Base-by-base conservation (phyloP, 2,329 filamentous ascomycete genomes). In the Scedosporium boydii region DNA sequence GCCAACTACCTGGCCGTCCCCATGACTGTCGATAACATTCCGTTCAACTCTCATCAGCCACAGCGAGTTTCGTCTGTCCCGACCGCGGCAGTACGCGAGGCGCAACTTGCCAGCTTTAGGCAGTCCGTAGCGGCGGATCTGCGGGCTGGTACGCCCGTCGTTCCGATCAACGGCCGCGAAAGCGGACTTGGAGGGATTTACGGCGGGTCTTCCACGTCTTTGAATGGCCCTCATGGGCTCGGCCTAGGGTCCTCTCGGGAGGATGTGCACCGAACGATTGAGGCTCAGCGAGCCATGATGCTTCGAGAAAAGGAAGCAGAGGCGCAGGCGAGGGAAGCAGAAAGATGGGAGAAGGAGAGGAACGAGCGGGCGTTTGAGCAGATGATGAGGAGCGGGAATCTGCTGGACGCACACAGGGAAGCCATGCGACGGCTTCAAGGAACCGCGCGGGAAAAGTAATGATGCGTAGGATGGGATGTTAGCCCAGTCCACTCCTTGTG, bases 331-430 rank as follows among this genome's bases (percentile, higher is more conserved):
- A 80, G 81, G 60, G 83, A 87, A 70, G 77, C 81, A 68, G 82
- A 86, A 67, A 79, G 80, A 62, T 75, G 78, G 51, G 83, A 82
- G 58, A 82, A 81, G 66, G 80, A 85, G 65, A 78, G 82, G 61
- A 78, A 80, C 5, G 85, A 90, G 14, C 82, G 82, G 59, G 80
- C 81, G 44, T 86, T 91, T 68, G 88, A 91, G 66, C 85, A 88
- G 72, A 82, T 85, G 66, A 95, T 96, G 89, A 81, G 90, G 61
- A 86, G 84, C 16, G 87, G 87, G 0, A 85, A 89, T 66, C 83
- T 96, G 78, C 78, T 89, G 60, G 88, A 90, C 56, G 82, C 87
- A 23, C 93, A 97, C 72, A 82, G 88, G 21, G 88, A 93, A 66
- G 90, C 88, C 1, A 82, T 97, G 83, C 81, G 89, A 65, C 87